Base-by-base conservation (phyloP, 2,329 filamentous ascomycete genomes). In the Xylaria sp. region DNA sequence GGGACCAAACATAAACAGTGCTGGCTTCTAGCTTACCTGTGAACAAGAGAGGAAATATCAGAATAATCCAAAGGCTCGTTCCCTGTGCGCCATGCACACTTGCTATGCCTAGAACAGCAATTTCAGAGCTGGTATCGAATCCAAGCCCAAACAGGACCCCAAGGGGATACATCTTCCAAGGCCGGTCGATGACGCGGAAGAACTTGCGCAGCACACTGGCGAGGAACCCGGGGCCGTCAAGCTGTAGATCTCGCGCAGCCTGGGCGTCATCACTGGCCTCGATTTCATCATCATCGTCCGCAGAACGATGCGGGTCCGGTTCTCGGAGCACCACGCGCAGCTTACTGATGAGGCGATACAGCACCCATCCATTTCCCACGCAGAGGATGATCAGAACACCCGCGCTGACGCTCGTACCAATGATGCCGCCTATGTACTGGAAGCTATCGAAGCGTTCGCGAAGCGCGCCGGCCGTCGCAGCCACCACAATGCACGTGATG, bases 101-200 rank as follows among this genome's bases (percentile, higher is more conserved):
- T 0, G 92, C 90, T 65, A 98, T 96, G 0, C 94, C 95, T 0
- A 99, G 78, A 7, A 99, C 83, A 0, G 95, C 94, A 71, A 98
- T 91, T 75, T 99, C 94, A 7, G 92, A 96, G 40, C 91, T 96
- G 0, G 95, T 98, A 74, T 98, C 95, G 74, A 99, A 98, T 0
- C 94, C 95, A 0, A 98, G 81, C 0, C 94, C 95, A 71, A 94
- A 98, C 4, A 98, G 79, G 0, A 98, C 83, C 0, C 94, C 94
- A 0, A 73, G 66, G 7, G 71, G 71, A 52, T 73, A 73, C 71
- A 73, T 73, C 67, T 98, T 98, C 94, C 94, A 98, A 0, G 91
- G 90, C 4, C 85, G 78, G 68, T 90, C 86, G 31, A 90, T 82
- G 23, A 96, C 79, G 41, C 86, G 87, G 77, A 98, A 97, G 63